Base-by-base conservation (phyloP, 2,329 filamentous ascomycete species). In the Scolecobasidium constrictum region DNA sequence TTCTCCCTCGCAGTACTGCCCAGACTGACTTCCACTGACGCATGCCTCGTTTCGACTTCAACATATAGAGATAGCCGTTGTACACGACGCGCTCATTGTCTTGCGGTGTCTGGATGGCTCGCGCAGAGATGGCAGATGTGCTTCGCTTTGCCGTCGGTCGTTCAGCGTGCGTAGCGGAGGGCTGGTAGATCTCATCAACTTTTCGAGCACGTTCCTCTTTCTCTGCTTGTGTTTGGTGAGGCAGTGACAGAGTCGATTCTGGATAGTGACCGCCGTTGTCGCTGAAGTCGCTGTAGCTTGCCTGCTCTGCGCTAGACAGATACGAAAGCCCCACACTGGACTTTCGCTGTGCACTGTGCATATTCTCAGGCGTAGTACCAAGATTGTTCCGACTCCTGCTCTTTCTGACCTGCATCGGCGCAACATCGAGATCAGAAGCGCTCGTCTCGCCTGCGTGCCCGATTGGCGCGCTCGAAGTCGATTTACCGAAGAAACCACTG, bases 1-100 rank as follows among this genome's bases (percentile, higher is more conserved):
- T 87, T 40, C 83, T 80, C 1, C 86, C 82, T 22, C 92, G 83
- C 40, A 98, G 72, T 0, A 96, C 92, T 11, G 83, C 83, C 92
- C 92, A 96, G 46, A 87, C 73, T 53, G 86, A 82, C 68, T 94
- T 95, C 92, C 92, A 98, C 55, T 94, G 84, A 37, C 83, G 79
- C 43, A 98, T 77, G 6, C 87, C 86, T 17, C 81, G 73, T 54
- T 86, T 88, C 48, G 81, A 84, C 53, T 85, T 86, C 44, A 95
- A 74, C 48, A 86, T 78, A 60, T 85, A 83, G 22, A 96, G 75
- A 72, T 86, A 88, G 40, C 90, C 88, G 57, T 96, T 87, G 74
- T 85, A 94, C 35, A 96, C 75, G n/a, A 96, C 82, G 19, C 88
- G 81, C 58, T 94, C 88, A 1, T 82, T 79, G 49, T 92, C 86